Evolutionary conservation across 129 eudicot genomes (phyloP).

Genomic region (Erigeron canadensis): DNA sequence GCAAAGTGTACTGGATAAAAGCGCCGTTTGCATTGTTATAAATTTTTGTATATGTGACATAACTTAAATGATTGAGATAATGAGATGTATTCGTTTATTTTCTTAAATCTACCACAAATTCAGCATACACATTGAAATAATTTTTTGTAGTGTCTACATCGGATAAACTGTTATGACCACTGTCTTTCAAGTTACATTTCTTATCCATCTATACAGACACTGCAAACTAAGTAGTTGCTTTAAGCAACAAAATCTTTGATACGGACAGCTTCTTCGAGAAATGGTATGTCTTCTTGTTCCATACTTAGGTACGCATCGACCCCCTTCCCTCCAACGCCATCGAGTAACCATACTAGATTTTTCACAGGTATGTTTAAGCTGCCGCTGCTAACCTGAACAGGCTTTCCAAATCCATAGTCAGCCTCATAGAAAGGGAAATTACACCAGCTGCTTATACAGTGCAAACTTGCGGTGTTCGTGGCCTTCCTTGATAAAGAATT

Average conservation of each 20-base stretch:
- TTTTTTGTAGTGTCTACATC: too few species aligned
- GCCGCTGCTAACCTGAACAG: conserved; percentile 1
- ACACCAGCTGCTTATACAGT: conserved; percentile 23
- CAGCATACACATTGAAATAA: too few species aligned
- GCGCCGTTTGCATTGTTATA: too few species aligned
- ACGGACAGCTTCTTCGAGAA: not conserved
- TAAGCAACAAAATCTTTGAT: not conserved
- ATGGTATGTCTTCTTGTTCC: not conserved
- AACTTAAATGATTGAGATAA: too few species aligned
- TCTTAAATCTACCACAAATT: too few species aligned
- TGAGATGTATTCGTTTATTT: too few species aligned
- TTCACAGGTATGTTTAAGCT: not conserved
- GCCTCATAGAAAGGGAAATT: conserved; percentile 20
- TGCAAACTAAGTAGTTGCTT: too few species aligned
- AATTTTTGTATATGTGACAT: too few species aligned
- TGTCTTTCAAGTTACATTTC: too few species aligned
- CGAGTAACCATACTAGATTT: not conserved
- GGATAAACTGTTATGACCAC: too few species aligned
- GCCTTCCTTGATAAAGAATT: not conserved
- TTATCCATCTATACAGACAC: too few species aligned
- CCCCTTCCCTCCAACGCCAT: not conserved
- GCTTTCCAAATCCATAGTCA: conserved; percentile 26
- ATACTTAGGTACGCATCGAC: not conserved
- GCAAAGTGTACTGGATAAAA: too few species aligned
- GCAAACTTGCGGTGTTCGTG: not conserved